Evolutionary conservation across 768 basidiomycete species (phyloP).

Genomic region (Boletus subcaerulescens): DNA sequence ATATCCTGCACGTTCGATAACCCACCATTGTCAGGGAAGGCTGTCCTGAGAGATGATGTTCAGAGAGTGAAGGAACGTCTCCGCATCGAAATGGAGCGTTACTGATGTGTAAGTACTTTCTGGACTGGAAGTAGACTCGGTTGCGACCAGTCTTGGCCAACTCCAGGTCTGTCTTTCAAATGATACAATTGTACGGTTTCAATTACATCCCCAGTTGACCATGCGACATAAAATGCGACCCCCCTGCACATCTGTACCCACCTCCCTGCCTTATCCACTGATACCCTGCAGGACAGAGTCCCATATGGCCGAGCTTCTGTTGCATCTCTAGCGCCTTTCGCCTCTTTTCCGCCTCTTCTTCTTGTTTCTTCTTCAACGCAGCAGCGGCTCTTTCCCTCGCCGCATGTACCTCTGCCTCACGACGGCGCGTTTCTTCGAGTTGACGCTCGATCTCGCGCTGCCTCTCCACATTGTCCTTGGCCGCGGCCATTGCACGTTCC

Average conservation of each 20-base stretch:
- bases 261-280: conserved; percentile 39
- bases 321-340: conserved; percentile 36
- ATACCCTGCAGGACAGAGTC: conserved; percentile 45
- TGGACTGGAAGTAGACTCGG: fast-evolving
- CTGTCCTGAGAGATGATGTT: no score
- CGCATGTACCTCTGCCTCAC: conserved; percentile 22
- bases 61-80: no score
- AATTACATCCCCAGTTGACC: conserved; percentile 2
- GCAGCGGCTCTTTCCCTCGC: conserved; percentile 25
- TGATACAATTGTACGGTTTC: no score
- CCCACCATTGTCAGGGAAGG: no score
- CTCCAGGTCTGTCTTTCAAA: no score
- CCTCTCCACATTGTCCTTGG: conserved; percentile 19
- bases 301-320: conserved; percentile 43
- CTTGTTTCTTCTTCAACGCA: conserved; percentile 31
- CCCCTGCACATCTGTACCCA: conserved; percentile 49
- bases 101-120: no score
- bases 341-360: conserved; percentile 38
- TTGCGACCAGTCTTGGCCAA: no score
- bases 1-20: no score
- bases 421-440: conserved; percentile 29
- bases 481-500: conserved; percentile 16
- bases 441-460: conserved; percentile 26
- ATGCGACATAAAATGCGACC: conserved; percentile 39
- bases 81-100: no score